Evolutionary conservation across 805 yeast genomes (phyloP), one percentile per base, ranked within the genome.

Genomic region (Yarrowia bubula): DNA sequence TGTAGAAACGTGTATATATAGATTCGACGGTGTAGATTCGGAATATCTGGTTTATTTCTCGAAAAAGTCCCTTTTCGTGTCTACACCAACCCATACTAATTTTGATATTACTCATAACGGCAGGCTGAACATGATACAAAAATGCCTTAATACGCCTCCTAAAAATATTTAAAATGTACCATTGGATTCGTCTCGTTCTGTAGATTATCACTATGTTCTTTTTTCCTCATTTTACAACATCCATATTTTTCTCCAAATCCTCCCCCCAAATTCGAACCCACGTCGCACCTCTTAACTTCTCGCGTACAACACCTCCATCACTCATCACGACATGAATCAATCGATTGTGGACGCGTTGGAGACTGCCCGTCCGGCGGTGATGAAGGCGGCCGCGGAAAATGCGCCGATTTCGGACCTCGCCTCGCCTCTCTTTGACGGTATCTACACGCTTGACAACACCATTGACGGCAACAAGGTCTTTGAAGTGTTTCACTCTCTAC

Each of bases 401-500:
- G 51, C 28, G 64, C 17, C 50, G 8, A 15, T 63, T 35, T 37
- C 50, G 4, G 66, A 66, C 32, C 67, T 55, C 47, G 46, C 68
- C 31, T 57, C 50, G 65, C 70, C 71, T 14, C 66, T 73, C 28
- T 67, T 74, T 31, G 77, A 75, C 42, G 78, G 76, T 8, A 68
- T 71, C 28, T 74, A 73, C 67, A 65, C 71, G 51, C 70, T 76
- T 35, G 66, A 68, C 28, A 75, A 74, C 66, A 67, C 67, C 22
- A 60, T 51, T 18, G 73, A 70, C 44, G 87, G 84, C 31, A 72
- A 79, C 47, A 78, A 77, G 50, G 80, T 84, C 53, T 79, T 81
- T 58, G 80, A 77, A 60, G 85, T 85, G 39, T 90, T 90, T 76
- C 88, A 86, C 67, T 81, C 85, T 47, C 81, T 92, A 39, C 98